Percentiles rank a stretch among this genome's conserved stretches.
phyloP scores from a whole-genome alignment of 371 early-diverging fungal species.

The Umbelopsis sp. region DNA sequence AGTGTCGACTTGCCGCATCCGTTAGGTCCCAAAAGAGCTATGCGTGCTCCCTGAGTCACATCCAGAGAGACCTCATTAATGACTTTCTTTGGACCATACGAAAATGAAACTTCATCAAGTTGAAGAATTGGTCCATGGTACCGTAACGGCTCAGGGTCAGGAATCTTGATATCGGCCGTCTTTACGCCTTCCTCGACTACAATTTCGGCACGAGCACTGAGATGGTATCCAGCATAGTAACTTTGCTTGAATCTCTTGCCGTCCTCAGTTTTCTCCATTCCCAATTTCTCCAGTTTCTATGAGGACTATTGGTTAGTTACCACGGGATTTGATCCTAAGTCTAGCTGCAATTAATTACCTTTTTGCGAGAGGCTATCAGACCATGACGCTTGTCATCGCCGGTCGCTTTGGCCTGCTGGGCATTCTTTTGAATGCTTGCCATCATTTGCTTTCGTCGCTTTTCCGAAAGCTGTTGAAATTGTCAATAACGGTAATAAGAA shows the following conservation, averaged over 20 bases:
- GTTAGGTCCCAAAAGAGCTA: conserved; percentile 80
- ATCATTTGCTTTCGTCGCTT: conserved; percentile 63
- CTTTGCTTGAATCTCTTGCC: conserved; percentile 71
- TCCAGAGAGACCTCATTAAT: conserved; percentile 59
- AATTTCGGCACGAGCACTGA: conserved; percentile 46
- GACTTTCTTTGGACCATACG: conserved; percentile 44
- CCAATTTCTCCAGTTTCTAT: conserved; percentile 62
- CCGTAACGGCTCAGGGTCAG: conserved; percentile 61
- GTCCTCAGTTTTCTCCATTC: conserved; percentile 67
- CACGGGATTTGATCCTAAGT: neutral
- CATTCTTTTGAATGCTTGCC: conserved; percentile 65
- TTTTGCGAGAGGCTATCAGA: conserved; percentile 72
- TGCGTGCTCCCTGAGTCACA: conserved; percentile 60
- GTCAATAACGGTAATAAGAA: neutral
- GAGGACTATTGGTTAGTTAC: too few species aligned
- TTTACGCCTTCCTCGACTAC: conserved; percentile 64
- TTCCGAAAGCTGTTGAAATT: conserved; percentile 47
- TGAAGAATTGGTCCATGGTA: conserved; percentile 66
- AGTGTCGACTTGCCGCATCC: conserved; percentile 88
- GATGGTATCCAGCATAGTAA: conserved; percentile 64
- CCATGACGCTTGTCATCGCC: conserved; percentile 82
- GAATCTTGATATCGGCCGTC: conserved; percentile 55
- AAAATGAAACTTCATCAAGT: conserved; percentile 65
- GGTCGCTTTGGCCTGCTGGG: conserved; percentile 67
- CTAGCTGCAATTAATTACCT: conserved; percentile 40